These are phyloP conservation scores for Phytophthora capsici DNA, from an alignment of 352 stramenopile species.

Conservation along the genomic window DNA sequence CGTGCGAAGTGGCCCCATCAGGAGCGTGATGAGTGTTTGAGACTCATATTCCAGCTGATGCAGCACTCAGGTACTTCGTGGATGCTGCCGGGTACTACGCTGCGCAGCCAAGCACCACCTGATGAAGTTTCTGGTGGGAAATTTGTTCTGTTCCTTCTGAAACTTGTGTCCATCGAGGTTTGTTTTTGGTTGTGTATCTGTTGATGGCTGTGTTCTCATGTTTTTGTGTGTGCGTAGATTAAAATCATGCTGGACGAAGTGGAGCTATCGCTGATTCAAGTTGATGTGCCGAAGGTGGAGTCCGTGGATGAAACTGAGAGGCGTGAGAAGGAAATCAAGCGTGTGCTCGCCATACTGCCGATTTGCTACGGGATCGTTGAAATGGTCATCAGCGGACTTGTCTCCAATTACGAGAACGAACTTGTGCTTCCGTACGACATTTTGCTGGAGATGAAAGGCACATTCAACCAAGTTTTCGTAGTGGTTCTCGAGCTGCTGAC, in stretches of 20 bases:
- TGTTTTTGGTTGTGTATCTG: slow-evolving; percentile 2
- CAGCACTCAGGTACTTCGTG: slow-evolving; percentile 61
- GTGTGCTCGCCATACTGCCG: slow-evolving; percentile 64
- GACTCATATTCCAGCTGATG: slow-evolving; percentile 68
- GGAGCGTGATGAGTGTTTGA: slow-evolving; percentile 71
- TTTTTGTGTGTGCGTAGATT: slow-evolving; percentile 44
- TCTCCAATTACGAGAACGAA: slow-evolving; percentile 52
- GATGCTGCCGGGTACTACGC: slow-evolving; percentile 68
- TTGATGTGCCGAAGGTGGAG: slow-evolving; percentile 65
- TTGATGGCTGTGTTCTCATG: slow-evolving; percentile 1
- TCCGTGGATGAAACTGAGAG: slow-evolving; percentile 51
- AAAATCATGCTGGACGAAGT: slow-evolving; percentile 89
- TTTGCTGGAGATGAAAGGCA: slow-evolving; percentile 76
- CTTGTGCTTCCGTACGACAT: slow-evolving; percentile 70
- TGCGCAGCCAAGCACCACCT: slow-evolving; percentile 48
- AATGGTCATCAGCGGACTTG: slow-evolving; percentile 68
- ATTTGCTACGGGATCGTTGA: slow-evolving; percentile 84
- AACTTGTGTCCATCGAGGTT: slow-evolving; percentile 83
- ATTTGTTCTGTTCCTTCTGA: slow-evolving; percentile 80
- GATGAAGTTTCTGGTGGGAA: slow-evolving; percentile 72
- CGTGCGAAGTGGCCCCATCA: slow-evolving; percentile 75
- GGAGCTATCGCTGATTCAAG: slow-evolving; percentile 68
- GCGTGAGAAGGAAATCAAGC: slow-evolving; percentile 58
- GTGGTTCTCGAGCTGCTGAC: slow-evolving; percentile 80
- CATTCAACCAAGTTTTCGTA: slow-evolving; percentile 71